Conservation (phyloP, 441 rosid species). For the Bocquillonia castaneifolia region DNA sequence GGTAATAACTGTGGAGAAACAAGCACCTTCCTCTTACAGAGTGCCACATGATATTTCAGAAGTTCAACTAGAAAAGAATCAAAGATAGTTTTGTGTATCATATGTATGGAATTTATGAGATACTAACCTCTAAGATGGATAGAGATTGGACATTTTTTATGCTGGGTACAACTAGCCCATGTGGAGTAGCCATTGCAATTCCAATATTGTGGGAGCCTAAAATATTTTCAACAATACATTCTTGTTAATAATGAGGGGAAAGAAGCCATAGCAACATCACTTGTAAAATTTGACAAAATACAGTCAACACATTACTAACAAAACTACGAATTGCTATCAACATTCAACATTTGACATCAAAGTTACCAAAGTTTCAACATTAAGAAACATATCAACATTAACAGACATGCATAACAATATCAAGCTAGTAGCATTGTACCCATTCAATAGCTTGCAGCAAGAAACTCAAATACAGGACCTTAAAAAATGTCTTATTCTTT, state of each 20-base stretch:
- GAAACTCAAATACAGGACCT: background rate
- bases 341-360: background rate
- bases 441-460: background rate
- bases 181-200: slow-evolving; percentile 89
- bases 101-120: background rate
- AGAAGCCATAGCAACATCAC: background rate
- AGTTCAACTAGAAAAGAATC: background rate
- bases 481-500: background rate
- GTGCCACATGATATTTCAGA: background rate
- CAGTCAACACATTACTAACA: background rate
- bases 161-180: slow-evolving; percentile 85
- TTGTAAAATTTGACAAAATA: background rate
- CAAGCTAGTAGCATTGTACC: background rate
- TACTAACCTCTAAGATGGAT: slow-evolving; percentile 65
- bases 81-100: background rate
- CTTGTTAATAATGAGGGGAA: background rate
- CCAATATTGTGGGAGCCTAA: slow-evolving; percentile 90
- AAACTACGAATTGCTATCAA: background rate
- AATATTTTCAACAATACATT: slow-evolving; percentile 10
- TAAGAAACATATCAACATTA: background rate
- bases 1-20: too few relatives aligned
- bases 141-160: slow-evolving; percentile 82
- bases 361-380: background rate
- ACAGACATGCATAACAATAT: background rate
- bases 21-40: background rate